Evolutionary conservation across 345 rosid species (phyloP).

Genomic region (Melastoma malabathricum): DNA sequence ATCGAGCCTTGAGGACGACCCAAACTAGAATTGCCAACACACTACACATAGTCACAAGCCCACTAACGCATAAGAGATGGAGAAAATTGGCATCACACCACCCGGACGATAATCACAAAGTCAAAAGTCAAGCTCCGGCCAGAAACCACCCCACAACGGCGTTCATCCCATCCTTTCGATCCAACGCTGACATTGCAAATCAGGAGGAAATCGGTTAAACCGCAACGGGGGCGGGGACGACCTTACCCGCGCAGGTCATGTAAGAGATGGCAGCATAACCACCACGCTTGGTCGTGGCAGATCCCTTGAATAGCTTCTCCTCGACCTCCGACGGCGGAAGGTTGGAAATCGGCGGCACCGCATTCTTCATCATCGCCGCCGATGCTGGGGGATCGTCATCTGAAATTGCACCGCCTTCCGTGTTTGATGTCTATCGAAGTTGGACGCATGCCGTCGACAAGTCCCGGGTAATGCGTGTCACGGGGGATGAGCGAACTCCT

Average conservation of each 20-base stretch:
- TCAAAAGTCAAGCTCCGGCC: too few relatives aligned
- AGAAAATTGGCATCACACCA: too few relatives aligned
- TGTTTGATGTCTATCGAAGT: too few relatives aligned
- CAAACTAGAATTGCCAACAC: background rate
- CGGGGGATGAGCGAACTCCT: too few relatives aligned
- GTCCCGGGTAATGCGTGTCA: too few relatives aligned
- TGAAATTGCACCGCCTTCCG: too few relatives aligned
- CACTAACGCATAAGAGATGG: too few relatives aligned
- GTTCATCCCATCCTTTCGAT: background rate
- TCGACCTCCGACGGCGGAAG: slow-evolving; percentile 32
- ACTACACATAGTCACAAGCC: too few relatives aligned
- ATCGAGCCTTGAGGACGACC: background rate
- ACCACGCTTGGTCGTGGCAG: slow-evolving; percentile 88
- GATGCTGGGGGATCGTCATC: slow-evolving; percentile 11
- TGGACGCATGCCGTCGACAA: too few relatives aligned
- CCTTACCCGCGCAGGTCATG: slow-evolving; percentile 85
- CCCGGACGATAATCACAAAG: too few relatives aligned
- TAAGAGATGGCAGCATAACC: slow-evolving; percentile 81
- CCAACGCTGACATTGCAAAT: background rate
- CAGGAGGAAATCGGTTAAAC: background rate
- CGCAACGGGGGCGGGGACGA: background rate
- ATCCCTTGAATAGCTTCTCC: slow-evolving; percentile 66
- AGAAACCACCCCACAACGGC: too few relatives aligned
- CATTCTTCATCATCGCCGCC: slow-evolving; percentile 34
- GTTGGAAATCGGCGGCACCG: slow-evolving; percentile 56